Evolutionary conservation across 441 rosid species (phyloP).

Genomic region (Rhodomyrtus psidioides): DNA sequence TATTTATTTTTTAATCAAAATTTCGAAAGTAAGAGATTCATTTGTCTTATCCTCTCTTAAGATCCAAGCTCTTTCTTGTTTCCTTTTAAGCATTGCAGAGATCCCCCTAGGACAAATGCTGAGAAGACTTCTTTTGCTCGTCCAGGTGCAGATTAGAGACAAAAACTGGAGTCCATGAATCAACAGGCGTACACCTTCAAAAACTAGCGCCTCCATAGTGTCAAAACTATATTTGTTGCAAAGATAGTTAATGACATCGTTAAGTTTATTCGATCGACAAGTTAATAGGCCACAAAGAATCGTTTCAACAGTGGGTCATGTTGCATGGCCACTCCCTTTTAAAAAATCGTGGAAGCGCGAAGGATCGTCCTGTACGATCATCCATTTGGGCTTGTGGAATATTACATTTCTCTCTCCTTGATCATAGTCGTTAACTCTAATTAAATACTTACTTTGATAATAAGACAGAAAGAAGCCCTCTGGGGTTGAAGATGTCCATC

Average conservation of each 20-base stretch:
- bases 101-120: not conserved
- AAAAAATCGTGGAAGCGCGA: not conserved
- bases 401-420: not conserved
- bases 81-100: no score
- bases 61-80: no score
- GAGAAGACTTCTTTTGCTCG: not conserved
- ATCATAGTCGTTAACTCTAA: not conserved
- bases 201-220: not conserved
- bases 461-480: not conserved
- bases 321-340: not conserved
- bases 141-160: not conserved
- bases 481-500: not conserved
- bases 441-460: not conserved
- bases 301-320: not conserved
- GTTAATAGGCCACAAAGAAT: no score
- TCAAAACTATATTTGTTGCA: not conserved
- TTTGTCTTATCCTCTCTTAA: not conserved
- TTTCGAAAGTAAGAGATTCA: no score
- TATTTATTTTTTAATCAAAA: no score
- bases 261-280: no score
- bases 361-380: not conserved
- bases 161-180: not conserved
- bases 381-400: no score
- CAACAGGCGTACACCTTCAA: not conserved
- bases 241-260: no score